phyloP scores from a whole-genome alignment of 352 stramenopile species.

The Pythium phragmitis region DNA sequence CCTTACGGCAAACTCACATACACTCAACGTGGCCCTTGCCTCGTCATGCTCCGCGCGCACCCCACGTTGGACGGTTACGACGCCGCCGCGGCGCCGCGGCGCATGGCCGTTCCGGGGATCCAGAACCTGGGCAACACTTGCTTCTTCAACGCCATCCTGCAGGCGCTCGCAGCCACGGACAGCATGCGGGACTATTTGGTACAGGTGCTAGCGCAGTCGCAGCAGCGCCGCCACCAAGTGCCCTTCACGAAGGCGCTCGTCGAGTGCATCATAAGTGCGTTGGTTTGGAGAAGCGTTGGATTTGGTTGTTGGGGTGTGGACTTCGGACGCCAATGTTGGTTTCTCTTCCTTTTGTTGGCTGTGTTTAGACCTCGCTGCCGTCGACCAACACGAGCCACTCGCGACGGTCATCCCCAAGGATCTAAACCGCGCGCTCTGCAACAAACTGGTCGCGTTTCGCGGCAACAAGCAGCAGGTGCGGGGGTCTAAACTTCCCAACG shows the following conservation, averaged over 20 bases:
- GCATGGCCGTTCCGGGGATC: conserved; percentile 58
- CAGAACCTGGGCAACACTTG: conserved; percentile 90
- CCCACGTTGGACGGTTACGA: conserved; percentile 1
- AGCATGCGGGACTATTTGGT: conserved; percentile 71
- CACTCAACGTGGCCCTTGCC: not conserved
- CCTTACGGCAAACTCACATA: not conserved
- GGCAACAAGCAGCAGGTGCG: conserved; percentile 79
- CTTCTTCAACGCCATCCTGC: conserved; percentile 90
- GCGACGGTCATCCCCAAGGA: conserved; percentile 43
- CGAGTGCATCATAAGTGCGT: conserved; percentile 67
- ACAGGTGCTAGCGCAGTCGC: conserved; percentile 48
- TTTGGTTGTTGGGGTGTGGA: not conserved
- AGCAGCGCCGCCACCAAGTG: conserved; percentile 38
- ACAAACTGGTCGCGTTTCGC: conserved; percentile 53
- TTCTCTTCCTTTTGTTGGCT: not conserved
- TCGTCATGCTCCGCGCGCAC: conserved; percentile 19
- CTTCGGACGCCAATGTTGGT: not conserved
- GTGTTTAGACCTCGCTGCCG: conserved; percentile 24
- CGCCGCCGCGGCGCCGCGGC: not conserved
- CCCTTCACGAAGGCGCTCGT: conserved; percentile 63
- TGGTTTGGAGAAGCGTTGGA: not conserved
- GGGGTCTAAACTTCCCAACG: not conserved
- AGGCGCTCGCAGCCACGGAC: conserved; percentile 70
- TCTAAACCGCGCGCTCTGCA: conserved; percentile 64
- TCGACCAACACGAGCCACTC: conserved; percentile 17